These are phyloP conservation scores for Diaporthe sp. DNA, from an alignment of 2,329 filamentous ascomycete species.

Conservation along the genomic window DNA sequence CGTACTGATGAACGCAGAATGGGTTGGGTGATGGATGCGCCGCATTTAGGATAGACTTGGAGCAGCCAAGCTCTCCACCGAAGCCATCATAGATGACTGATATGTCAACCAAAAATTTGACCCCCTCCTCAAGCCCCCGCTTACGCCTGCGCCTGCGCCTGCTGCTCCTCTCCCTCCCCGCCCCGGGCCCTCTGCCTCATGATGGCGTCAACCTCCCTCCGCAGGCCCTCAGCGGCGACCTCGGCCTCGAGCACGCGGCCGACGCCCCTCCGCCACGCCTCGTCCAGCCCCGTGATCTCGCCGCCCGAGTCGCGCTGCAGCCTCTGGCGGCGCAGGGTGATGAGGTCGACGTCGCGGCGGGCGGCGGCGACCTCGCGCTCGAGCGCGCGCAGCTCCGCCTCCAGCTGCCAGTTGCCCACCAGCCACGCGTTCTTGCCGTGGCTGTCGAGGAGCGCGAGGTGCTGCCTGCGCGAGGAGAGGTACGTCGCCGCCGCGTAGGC, in stretches of 20 bases:
- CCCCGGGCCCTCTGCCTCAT: slow-evolving; percentile 58
- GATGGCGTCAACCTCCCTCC: slow-evolving; percentile 75
- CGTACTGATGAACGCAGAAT: neutral
- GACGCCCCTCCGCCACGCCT: slow-evolving; percentile 84
- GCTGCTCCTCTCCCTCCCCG: slow-evolving; percentile 16
- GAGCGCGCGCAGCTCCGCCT: slow-evolving; percentile 76
- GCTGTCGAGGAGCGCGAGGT: slow-evolving; percentile 81
- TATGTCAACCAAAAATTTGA: neutral
- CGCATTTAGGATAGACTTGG: neutral
- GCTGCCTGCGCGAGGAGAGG: slow-evolving; percentile 63
- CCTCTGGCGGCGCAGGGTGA: slow-evolving; percentile 78
- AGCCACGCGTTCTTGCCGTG: slow-evolving; percentile 95
- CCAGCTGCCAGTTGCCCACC: slow-evolving; percentile 83
- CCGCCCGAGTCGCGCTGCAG: slow-evolving; percentile 79
- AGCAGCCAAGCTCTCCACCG: neutral
- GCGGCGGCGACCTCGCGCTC: slow-evolving; percentile 81
- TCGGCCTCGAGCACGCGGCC: slow-evolving; percentile 88
- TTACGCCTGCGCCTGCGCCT: neutral
- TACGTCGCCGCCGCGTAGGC: slow-evolving; percentile 67
- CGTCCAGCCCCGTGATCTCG: slow-evolving; percentile 79
- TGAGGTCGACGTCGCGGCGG: slow-evolving; percentile 78
- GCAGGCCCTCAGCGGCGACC: slow-evolving; percentile 82
- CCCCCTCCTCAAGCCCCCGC: neutral
- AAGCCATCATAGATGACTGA: neutral
- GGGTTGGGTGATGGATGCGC: no score